A percentile compares a stretch with the other conserved stretches of the same genome.
Evolutionary conservation across 2,329 filamentous ascomycete species (phyloP).

Genomic region (Pseudocercospora macadamiae): DNA sequence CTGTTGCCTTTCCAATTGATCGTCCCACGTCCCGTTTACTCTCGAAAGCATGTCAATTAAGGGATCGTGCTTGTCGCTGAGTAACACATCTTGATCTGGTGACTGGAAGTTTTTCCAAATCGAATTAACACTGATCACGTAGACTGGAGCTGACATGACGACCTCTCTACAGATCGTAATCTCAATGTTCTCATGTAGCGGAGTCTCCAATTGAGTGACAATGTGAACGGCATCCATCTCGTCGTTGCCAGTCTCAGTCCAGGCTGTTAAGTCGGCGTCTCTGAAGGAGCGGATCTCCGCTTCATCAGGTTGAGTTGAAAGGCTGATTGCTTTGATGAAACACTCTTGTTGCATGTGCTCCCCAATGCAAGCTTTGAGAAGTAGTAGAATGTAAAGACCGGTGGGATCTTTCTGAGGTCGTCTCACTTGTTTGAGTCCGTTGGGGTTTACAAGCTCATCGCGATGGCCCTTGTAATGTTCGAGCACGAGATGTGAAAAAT

Average conservation of each 20-base stretch:
- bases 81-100: no score
- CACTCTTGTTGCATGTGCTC: background rate
- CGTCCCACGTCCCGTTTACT: no score
- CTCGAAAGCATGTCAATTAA: no score
- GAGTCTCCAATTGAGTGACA: background rate
- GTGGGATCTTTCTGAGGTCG: background rate
- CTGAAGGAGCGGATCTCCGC: background rate
- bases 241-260: background rate
- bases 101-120: no score
- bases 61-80: no score
- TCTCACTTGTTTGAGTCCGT: background rate
- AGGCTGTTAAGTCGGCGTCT: background rate
- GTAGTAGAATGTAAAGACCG: background rate
- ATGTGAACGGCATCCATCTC: background rate
- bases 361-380: background rate
- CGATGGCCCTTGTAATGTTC: background rate
- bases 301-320: background rate
- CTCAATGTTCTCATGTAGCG: background rate
- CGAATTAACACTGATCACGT: background rate
- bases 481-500: background rate
- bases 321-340: background rate
- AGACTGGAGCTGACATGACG: background rate
- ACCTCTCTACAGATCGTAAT: background rate
- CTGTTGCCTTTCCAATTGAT: no score
- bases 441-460: background rate